Percentiles rank a stretch among this genome's conserved stretches.
phyloP scores from a whole-genome alignment of 2,329 filamentous ascomycete genomes.

The Calonectria pauciramosa region DNA sequence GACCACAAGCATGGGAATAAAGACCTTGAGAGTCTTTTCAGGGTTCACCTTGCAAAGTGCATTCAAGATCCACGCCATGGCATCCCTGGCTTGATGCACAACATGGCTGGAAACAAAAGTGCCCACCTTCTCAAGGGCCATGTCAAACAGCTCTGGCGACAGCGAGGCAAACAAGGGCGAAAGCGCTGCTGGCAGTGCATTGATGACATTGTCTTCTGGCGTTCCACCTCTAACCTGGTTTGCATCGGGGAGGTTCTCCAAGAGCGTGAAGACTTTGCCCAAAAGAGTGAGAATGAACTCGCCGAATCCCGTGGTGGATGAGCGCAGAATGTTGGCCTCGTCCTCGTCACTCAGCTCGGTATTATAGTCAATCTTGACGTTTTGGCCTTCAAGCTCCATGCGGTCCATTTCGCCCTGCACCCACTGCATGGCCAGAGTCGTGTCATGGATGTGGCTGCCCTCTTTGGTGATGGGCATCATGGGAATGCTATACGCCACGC shows the following conservation, averaged over 20 bases:
- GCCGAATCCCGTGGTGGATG: constrained; percentile 92
- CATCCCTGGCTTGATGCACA: constrained; percentile 95
- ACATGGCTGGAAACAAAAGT: constrained; percentile 94
- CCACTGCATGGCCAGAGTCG: constrained; percentile 88
- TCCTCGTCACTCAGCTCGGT: constrained; percentile 86
- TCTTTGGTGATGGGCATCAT: constrained; percentile 80
- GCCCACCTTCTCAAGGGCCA: constrained; percentile 91
- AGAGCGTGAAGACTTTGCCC: constrained; percentile 92
- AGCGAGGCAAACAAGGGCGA: constrained; percentile 91
- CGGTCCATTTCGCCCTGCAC: constrained; percentile 94
- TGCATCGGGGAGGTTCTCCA: constrained; percentile 95
- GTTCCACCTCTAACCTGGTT: constrained; percentile 89
- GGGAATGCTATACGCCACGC: constrained; percentile 95
- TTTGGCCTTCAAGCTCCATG: constrained; percentile 89
- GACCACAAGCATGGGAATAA: constrained; percentile 90
- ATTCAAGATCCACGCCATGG: constrained; percentile 99
- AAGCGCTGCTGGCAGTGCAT: constrained; percentile 91
- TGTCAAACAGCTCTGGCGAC: constrained; percentile 93
- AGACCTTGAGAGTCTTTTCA: constrained; percentile 89
- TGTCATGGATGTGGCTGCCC: constrained; percentile 77
- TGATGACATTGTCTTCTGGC: constrained; percentile 97
- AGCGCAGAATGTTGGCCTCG: constrained; percentile 89
- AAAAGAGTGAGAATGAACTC: constrained; percentile 94
- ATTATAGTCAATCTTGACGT: constrained; percentile 88
- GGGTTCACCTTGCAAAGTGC: constrained; percentile 96